Evolutionary conservation across 257 asterid genomes (phyloP).

Genomic region (Lycium barbarum): DNA sequence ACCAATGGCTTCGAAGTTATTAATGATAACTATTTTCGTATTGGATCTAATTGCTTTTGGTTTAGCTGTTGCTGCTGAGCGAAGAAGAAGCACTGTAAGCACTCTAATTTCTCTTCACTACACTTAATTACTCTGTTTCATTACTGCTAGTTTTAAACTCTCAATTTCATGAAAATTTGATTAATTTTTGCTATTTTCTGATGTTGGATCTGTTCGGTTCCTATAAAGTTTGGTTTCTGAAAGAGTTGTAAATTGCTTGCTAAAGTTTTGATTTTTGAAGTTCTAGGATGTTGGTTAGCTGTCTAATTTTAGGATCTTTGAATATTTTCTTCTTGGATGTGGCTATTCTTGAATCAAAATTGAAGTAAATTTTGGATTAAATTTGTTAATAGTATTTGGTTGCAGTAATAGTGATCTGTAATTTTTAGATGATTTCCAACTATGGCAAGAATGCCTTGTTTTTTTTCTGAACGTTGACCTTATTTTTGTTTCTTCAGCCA

Average conservation of each 20-base stretch:
- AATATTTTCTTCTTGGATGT: background rate
- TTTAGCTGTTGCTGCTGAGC: conserved; percentile 92
- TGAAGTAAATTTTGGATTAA: background rate
- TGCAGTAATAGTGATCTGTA: background rate
- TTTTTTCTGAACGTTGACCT: background rate
- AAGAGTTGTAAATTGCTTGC: too few species aligned
- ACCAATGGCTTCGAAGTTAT: conserved; percentile 79
- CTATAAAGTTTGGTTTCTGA: too few species aligned
- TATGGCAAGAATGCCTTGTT: background rate
- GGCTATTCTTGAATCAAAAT: background rate
- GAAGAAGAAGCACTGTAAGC: conserved; percentile 79
- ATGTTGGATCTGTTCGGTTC: background rate
- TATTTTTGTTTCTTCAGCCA: background rate
- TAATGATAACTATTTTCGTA: conserved; percentile 56
- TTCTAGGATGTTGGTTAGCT: background rate
- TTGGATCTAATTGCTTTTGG: conserved; percentile 84
- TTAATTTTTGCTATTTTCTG: background rate
- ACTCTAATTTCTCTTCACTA: background rate
- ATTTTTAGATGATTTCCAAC: background rate
- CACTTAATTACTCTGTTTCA: background rate
- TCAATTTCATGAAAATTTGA: background rate
- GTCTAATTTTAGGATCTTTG: background rate
- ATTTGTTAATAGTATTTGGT: too few species aligned
- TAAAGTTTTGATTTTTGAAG: background rate
- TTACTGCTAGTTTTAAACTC: background rate